phyloP scores from a whole-genome alignment of 2,329 filamentous ascomycete species.

The Pestalotiopsis sp. region DNA sequence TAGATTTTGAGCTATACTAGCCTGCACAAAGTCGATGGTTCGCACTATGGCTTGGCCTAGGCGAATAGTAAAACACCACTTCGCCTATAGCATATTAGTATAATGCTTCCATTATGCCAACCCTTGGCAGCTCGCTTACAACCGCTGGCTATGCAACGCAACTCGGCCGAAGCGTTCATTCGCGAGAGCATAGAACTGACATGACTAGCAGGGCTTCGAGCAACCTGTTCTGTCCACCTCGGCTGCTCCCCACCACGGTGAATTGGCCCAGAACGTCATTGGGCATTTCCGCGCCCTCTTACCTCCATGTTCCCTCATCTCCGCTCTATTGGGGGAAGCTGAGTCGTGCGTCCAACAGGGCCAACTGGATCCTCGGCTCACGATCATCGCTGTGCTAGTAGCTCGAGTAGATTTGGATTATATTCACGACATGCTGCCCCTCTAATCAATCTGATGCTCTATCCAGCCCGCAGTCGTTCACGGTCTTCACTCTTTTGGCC shows the following conservation, averaged over 20 bases:
- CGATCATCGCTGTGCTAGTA: neutral
- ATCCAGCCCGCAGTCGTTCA: neutral
- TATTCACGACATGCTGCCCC: constrained; percentile 5
- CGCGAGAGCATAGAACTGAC: neutral
- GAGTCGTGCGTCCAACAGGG: neutral
- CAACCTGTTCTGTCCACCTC: neutral
- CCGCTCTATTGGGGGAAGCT: neutral
- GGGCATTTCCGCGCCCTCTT: neutral
- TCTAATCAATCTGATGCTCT: neutral
- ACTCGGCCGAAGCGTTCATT: neutral
- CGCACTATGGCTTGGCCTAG: neutral
- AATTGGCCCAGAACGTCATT: neutral
- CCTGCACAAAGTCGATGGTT: neutral
- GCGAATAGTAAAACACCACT: neutral
- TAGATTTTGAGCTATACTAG: neutral
- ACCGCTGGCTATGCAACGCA: neutral
- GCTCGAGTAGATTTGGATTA: neutral
- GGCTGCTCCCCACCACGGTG: neutral
- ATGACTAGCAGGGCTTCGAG: neutral
- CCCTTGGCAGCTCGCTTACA: neutral
- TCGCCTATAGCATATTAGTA: neutral
- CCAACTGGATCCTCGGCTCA: neutral
- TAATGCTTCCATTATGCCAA: neutral
- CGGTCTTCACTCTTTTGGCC: constrained; percentile 12
- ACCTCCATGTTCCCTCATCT: neutral